A percentile compares a stretch with the other conserved stretches of the same genome.
phyloP scores from a whole-genome alignment of 2,329 filamentous ascomycete genomes.

The Aureobasidium uvarum region DNA sequence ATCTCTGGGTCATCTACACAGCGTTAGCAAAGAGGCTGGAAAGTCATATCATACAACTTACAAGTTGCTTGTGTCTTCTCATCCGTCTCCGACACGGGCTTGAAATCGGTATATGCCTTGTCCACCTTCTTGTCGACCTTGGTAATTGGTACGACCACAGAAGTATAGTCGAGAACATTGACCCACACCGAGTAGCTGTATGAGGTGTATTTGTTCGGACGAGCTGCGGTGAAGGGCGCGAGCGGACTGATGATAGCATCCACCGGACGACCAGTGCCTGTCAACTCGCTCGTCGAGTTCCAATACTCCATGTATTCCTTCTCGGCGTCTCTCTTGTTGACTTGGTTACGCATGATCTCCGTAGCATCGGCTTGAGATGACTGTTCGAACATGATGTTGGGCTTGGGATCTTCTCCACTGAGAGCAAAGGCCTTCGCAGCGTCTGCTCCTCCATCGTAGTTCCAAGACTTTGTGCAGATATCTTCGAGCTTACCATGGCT shows the following conservation, averaged over 20 bases:
- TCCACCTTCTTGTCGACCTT: constrained; percentile 54
- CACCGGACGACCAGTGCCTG: constrained; percentile 49
- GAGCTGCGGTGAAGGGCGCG: constrained; percentile 52
- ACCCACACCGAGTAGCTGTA: constrained; percentile 49
- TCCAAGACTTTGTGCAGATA: constrained; percentile 42
- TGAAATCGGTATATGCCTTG: constrained; percentile 37
- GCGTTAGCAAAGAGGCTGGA: background rate
- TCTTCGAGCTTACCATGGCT: constrained; percentile 45
- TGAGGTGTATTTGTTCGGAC: constrained; percentile 50
- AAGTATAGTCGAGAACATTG: constrained; percentile 59
- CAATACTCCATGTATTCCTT: constrained; percentile 63
- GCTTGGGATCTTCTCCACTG: constrained; percentile 55
- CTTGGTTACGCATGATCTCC: constrained; percentile 51
- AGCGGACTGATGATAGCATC: constrained; percentile 56
- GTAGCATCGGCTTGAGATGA: constrained; percentile 42
- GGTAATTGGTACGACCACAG: constrained; percentile 56
- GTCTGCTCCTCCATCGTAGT: constrained; percentile 53
- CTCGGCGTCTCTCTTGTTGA: constrained; percentile 56
- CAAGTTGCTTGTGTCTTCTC: constrained; percentile 43
- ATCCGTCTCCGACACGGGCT: constrained; percentile 42
- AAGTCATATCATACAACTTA: constrained; percentile 35
- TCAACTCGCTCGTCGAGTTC: constrained; percentile 55
- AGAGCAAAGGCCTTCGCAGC: constrained; percentile 52
- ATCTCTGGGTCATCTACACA: constrained; percentile 38
- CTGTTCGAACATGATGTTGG: constrained; percentile 45